These are phyloP conservation scores for Colletotrichum abscissum DNA, from an alignment of 2,329 filamentous ascomycete genomes.

Conservation along the genomic window DNA sequence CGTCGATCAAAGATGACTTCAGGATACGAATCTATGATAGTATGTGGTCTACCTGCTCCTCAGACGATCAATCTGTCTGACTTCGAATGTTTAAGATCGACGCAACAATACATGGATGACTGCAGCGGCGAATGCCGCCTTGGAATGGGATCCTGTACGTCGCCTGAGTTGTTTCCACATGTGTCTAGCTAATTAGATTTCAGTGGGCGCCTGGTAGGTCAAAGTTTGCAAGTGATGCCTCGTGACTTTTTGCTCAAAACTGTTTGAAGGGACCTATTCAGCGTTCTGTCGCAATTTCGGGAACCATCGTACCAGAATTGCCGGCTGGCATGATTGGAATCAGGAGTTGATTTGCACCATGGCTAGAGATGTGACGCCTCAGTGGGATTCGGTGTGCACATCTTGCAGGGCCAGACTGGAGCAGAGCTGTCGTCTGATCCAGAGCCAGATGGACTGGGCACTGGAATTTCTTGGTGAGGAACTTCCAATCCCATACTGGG, in stretches of 20 bases:
- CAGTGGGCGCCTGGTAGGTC: conserved; percentile 2
- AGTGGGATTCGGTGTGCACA: conserved; percentile 44
- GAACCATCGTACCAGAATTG: conserved; percentile 43
- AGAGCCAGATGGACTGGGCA: neutral
- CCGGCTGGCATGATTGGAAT: conserved; percentile 55
- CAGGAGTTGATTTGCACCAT: conserved; percentile 53
- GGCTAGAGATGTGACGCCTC: conserved; percentile 43
- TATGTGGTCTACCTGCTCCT: neutral
- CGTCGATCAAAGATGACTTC: conserved; percentile 4
- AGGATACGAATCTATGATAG: conserved; percentile 2
- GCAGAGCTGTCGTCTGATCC: conserved; percentile 20
- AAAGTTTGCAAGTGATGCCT: neutral
- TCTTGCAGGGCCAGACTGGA: neutral
- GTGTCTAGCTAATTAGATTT: too few species aligned
- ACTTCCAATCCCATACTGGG: neutral
- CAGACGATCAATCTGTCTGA: neutral
- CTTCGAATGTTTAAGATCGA: neutral
- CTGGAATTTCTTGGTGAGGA: conserved; percentile 36
- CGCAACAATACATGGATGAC: neutral
- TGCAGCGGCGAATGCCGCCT: conserved; percentile 41
- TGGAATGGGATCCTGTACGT: too few species aligned
- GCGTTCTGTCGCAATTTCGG: conserved; percentile 58
- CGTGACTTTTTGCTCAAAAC: conserved; percentile 4
- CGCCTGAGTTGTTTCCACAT: rapidly evolving
- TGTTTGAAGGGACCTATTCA: conserved; percentile 46